These are phyloP conservation scores for Globisporangium nagaii DNA, from an alignment of 352 stramenopile genomes.

Conservation along the genomic window DNA sequence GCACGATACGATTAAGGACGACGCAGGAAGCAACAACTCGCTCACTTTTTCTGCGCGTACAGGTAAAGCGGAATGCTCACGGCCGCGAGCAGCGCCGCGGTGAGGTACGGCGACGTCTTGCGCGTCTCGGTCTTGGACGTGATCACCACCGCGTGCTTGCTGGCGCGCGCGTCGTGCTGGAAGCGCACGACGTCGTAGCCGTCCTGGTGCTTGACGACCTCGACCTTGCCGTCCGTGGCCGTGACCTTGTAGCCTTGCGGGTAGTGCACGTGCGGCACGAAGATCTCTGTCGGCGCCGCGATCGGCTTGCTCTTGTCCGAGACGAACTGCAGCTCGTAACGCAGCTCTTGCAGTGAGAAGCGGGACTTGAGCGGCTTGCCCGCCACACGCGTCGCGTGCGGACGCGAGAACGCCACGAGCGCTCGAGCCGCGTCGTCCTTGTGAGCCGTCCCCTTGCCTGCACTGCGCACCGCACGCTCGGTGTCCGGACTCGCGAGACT, in stretches of 20 bases:
- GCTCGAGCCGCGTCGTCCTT: conserved; percentile 36
- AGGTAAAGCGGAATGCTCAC: conserved; percentile 8
- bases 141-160: conserved; percentile 33
- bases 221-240: conserved; percentile 54
- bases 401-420: conserved; percentile 58
- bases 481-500: conserved; percentile 60
- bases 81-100: conserved; percentile 7
- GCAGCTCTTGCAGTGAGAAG: conserved; percentile 37
- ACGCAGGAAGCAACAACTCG: background rate
- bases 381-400: conserved; percentile 57
- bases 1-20: no score
- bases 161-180: conserved; percentile 25
- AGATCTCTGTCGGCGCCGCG: conserved; percentile 40
- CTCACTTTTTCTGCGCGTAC: conserved; percentile 1
- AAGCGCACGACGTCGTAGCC: conserved; percentile 56
- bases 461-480: background rate
- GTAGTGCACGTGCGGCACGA: conserved; percentile 75
- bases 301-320: conserved; percentile 20
- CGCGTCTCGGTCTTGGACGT: conserved; percentile 22
- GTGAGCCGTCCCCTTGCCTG: conserved; percentile 12
- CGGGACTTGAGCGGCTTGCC: conserved; percentile 50
- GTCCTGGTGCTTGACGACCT: conserved; percentile 29
- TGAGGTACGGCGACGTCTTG: conserved; percentile 11
- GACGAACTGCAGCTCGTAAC: conserved; percentile 57
- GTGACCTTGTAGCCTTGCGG: conserved; percentile 47